Percentiles rank a stretch among this genome's conserved stretches.
These are phyloP conservation scores for Lasiodiplodia gonubiensis DNA, from an alignment of 2,329 filamentous ascomycete genomes.

Conservation along the genomic window DNA sequence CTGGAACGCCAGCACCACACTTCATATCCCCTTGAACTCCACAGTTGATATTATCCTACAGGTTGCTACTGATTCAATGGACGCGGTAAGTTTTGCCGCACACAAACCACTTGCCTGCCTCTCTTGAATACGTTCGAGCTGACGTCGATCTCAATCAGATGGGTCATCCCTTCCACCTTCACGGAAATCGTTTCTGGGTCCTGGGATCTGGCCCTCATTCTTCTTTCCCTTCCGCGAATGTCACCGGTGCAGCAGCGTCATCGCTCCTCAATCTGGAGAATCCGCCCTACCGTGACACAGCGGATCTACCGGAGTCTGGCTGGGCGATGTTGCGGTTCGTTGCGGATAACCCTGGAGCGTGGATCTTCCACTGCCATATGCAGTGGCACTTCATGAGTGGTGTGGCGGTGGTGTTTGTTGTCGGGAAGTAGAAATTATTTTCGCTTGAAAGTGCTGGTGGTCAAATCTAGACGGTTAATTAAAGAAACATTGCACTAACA, in stretches of 20 bases:
- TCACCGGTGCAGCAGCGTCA: not conserved
- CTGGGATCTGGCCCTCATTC: slow-evolving; percentile 55
- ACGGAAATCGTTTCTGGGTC: slow-evolving; percentile 70
- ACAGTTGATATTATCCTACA: slow-evolving; percentile 19
- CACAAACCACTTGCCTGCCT: too few relatives aligned
- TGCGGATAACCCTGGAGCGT: slow-evolving; percentile 68
- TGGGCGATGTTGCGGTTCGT: slow-evolving; percentile 66
- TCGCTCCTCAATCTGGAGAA: not conserved
- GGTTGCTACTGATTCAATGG: slow-evolving; percentile 24
- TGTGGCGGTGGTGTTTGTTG: not conserved
- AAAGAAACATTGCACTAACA: too few relatives aligned
- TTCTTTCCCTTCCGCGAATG: slow-evolving; percentile 39
- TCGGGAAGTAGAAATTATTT: not conserved
- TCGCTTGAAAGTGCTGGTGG: too few relatives aligned
- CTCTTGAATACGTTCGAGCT: not conserved
- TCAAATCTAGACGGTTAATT: too few relatives aligned
- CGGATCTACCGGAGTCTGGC: slow-evolving; percentile 69
- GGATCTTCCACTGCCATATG: slow-evolving; percentile 75
- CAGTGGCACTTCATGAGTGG: slow-evolving; percentile 57
- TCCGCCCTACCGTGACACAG: slow-evolving; percentile 61
- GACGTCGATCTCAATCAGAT: slow-evolving; percentile 40
- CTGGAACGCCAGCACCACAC: slow-evolving; percentile 13
- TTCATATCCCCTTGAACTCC: slow-evolving; percentile 5
- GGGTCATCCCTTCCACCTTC: slow-evolving; percentile 57
- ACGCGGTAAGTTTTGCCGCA: not conserved